These are phyloP conservation scores for Anethum foeniculum DNA, from an alignment of 140 eudicot genomes.

Conservation along the genomic window DNA sequence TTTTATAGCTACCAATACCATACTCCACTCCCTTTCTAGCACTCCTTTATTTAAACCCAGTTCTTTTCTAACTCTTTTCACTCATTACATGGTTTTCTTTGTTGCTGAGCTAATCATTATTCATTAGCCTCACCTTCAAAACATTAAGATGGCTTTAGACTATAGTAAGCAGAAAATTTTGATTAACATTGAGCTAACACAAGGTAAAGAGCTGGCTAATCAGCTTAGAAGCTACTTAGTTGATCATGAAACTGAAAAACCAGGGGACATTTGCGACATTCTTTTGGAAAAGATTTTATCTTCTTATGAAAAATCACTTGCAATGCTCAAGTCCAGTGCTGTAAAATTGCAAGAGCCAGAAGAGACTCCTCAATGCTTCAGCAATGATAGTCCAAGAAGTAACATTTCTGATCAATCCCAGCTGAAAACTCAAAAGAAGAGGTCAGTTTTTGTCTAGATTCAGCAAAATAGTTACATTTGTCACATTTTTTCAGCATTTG, in stretches of 20 bases:
- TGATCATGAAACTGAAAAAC: conserved; percentile 23
- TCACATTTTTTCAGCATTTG: background rate
- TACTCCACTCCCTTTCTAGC: background rate
- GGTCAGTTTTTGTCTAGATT: conserved; percentile 26
- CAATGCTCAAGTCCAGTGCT: conserved; percentile 27
- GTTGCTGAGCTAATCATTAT: background rate
- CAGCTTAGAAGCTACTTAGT: conserved; percentile 26
- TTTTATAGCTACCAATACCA: background rate
- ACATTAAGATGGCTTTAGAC: background rate
- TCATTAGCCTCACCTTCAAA: background rate
- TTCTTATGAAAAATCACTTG: conserved; percentile 58
- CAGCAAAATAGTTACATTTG: background rate
- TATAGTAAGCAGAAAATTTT: conserved; percentile 37
- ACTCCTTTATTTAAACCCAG: background rate
- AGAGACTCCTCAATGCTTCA: conserved; percentile 8
- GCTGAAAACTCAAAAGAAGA: conserved; percentile 37
- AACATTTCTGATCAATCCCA: conserved; percentile 20
- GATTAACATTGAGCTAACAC: conserved; percentile 42
- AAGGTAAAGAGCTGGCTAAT: conserved; percentile 30
- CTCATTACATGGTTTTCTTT: background rate
- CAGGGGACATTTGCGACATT: conserved; percentile 33
- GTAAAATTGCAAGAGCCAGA: conserved; percentile 8
- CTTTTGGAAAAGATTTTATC: conserved; percentile 55
- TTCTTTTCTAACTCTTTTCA: background rate
- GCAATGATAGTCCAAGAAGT: conserved; percentile 25